These are phyloP conservation scores for Coprinopsis cinerea DNA, from an alignment of 768 basidiomycete genomes.

Conservation along the genomic window DNA sequence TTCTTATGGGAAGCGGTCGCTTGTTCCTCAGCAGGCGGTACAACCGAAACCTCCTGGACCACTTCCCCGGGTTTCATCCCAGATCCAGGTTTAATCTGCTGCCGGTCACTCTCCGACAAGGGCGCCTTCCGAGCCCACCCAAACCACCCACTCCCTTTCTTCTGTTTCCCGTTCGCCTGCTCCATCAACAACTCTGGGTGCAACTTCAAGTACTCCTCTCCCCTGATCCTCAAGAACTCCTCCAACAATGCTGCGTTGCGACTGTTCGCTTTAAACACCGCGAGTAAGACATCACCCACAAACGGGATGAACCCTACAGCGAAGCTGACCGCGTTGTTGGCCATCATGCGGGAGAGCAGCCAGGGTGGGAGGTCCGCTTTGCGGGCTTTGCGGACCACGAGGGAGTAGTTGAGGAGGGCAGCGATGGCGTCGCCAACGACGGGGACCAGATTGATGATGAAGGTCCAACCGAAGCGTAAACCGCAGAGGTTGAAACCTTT, in stretches of 20 bases:
- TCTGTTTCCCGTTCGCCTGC: slow-evolving; percentile 12
- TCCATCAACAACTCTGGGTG: slow-evolving; percentile 27
- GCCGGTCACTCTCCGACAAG: slow-evolving; percentile 27
- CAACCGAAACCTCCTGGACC: not conserved
- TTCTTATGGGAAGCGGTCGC: too few species aligned
- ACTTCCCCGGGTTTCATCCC: slow-evolving; percentile 34
- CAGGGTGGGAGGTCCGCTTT: slow-evolving; percentile 64
- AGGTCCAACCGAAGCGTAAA: slow-evolving; percentile 81
- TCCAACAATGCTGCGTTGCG: slow-evolving; percentile 85
- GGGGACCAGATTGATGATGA: slow-evolving; percentile 73
- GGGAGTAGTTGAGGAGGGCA: slow-evolving; percentile 60
- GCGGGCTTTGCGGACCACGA: slow-evolving; percentile 71
- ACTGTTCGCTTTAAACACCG: slow-evolving; percentile 81
- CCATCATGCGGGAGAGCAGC: slow-evolving; percentile 68
- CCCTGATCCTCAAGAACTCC: slow-evolving; percentile 75
- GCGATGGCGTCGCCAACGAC: slow-evolving; percentile 63
- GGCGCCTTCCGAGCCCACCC: slow-evolving; percentile 9
- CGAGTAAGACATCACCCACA: slow-evolving; percentile 71
- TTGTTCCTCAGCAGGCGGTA: too few species aligned
- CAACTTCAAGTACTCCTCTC: slow-evolving; percentile 60
- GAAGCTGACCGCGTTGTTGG: slow-evolving; percentile 69
- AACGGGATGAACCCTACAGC: slow-evolving; percentile 62
- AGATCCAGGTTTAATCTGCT: slow-evolving; percentile 50
- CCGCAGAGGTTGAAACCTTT: slow-evolving; percentile 80
- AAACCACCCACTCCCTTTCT: slow-evolving; percentile 9